phyloP scores from a whole-genome alignment of 495 filamentous ascomycete genomes.

The Aspergillus sclerotioniger region DNA sequence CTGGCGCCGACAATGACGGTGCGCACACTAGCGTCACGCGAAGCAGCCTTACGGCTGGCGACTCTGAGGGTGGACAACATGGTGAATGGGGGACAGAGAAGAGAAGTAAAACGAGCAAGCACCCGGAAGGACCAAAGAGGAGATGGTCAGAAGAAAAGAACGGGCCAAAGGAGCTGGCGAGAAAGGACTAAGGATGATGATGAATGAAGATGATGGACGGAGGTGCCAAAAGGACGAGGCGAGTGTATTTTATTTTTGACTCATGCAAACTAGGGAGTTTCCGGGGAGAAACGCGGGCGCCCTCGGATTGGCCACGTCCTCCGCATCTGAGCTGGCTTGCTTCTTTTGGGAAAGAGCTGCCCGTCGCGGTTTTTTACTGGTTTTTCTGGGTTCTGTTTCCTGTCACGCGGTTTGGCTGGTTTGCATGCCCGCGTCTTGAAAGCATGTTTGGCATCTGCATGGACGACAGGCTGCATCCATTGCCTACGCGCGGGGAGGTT shows the following conservation, averaged over 20 bases:
- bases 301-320: constrained; percentile 26
- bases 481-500: background rate
- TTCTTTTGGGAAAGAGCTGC: background rate
- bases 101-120: constrained; percentile 20
- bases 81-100: constrained; percentile 16
- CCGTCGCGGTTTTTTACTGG: background rate
- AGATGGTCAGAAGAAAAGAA: constrained; percentile 18
- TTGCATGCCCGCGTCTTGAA: background rate
- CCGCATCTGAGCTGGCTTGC: constrained; percentile 15
- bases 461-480: background rate
- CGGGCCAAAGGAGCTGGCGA: background rate
- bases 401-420: background rate
- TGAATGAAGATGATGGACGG: constrained; percentile 19
- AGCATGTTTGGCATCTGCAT: no score
- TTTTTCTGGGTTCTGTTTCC: background rate
- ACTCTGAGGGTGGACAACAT: constrained; percentile 60
- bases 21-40: constrained; percentile 46
- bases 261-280: constrained; percentile 38
- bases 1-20: constrained; percentile 54
- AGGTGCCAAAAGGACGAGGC: background rate
- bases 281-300: constrained; percentile 19
- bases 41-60: constrained; percentile 52
- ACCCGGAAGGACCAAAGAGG: constrained; percentile 11
- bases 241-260: constrained; percentile 37
- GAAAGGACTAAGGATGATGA: constrained; percentile 8